phyloP scores from a whole-genome alignment of 2,329 filamentous ascomycete genomes.

The Trichoderma citrinoviride region DNA sequence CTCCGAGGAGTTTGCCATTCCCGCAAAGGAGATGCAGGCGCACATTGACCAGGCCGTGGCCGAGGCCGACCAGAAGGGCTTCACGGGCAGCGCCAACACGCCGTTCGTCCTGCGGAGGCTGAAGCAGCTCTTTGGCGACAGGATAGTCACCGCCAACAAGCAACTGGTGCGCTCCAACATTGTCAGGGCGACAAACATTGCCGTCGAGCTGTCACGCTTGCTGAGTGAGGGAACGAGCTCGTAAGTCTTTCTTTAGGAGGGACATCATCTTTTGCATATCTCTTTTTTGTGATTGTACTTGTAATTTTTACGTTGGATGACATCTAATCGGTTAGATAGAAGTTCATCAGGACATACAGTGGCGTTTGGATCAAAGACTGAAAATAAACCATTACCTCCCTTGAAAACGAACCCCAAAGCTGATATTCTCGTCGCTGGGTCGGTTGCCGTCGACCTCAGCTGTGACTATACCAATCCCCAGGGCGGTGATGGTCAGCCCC shows the following conservation, averaged over 20 bases:
- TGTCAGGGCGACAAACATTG: slow-evolving; percentile 52
- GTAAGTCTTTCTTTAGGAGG: slow-evolving; percentile 35
- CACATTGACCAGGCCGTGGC: slow-evolving; percentile 66
- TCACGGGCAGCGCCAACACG: slow-evolving; percentile 74
- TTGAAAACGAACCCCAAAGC: slow-evolving; percentile 33
- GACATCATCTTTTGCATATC: slow-evolving; percentile 9
- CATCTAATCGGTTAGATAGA: slow-evolving; percentile 40
- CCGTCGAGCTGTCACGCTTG: slow-evolving; percentile 51
- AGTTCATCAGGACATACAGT: slow-evolving; percentile 27
- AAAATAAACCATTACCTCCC: slow-evolving; percentile 21
- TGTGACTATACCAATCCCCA: slow-evolving; percentile 63
- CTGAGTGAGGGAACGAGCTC: slow-evolving; percentile 34
- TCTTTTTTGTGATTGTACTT: neutral
- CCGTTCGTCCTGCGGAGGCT: slow-evolving; percentile 80
- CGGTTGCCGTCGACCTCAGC: slow-evolving; percentile 80
- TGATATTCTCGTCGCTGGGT: slow-evolving; percentile 85
- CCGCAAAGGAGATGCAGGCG: slow-evolving; percentile 65
- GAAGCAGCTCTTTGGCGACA: slow-evolving; percentile 70
- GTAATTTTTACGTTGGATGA: slow-evolving; percentile 26
- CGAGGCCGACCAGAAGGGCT: slow-evolving; percentile 63
- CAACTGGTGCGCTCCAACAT: slow-evolving; percentile 57
- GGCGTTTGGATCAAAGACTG: slow-evolving; percentile 19
- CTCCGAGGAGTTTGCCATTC: slow-evolving; percentile 66
- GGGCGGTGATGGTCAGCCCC: slow-evolving; percentile 40
- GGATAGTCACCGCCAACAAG: slow-evolving; percentile 71